phyloP scores from a whole-genome alignment of 1,284 basidiomycete species.

The Apiotrichum montevideense region DNA sequence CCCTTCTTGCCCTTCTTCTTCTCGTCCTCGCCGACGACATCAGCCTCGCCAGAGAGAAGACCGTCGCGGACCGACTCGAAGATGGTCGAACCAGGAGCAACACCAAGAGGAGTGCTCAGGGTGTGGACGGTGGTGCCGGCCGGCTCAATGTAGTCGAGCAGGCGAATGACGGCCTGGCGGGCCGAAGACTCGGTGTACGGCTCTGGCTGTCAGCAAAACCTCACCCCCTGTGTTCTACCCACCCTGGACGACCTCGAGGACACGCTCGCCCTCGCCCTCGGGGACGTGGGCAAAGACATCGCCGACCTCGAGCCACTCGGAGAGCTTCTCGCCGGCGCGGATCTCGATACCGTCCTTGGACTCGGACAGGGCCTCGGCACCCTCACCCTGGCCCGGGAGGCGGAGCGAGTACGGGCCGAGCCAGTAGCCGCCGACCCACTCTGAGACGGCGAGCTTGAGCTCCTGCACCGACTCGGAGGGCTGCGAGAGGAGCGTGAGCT shows the following conservation, averaged over 20 bases:
- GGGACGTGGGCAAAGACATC: constrained; percentile 44
- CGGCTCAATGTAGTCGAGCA: constrained; percentile 49
- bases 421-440: constrained; percentile 48
- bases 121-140: constrained; percentile 46
- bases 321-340: constrained; percentile 42
- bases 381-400: constrained; percentile 30
- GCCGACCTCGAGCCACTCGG: constrained; percentile 46
- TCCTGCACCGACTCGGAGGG: constrained; percentile 46
- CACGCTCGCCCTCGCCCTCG: constrained; percentile 29
- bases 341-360: constrained; percentile 26
- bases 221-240: constrained; percentile 6
- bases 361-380: constrained; percentile 3
- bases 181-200: constrained; percentile 52
- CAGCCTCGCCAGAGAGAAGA: constrained; percentile 24
- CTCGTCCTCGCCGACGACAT: constrained; percentile 33
- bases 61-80: constrained; percentile 51
- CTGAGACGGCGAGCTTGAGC: constrained; percentile 44
- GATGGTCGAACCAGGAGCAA: constrained; percentile 49
- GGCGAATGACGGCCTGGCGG: constrained; percentile 49
- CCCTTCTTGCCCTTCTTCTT: constrained; percentile 32
- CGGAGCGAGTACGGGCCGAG: constrained; percentile 48
- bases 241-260: constrained; percentile 45
- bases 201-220: constrained; percentile 30
- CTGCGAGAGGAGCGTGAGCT: constrained; percentile 39
- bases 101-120: constrained; percentile 43